Percentiles rank a stretch among this genome's conserved stretches.
Evolutionary conservation across 371 early-diverging fungal genomes (phyloP).

Genomic region (Mortierella sp.): DNA sequence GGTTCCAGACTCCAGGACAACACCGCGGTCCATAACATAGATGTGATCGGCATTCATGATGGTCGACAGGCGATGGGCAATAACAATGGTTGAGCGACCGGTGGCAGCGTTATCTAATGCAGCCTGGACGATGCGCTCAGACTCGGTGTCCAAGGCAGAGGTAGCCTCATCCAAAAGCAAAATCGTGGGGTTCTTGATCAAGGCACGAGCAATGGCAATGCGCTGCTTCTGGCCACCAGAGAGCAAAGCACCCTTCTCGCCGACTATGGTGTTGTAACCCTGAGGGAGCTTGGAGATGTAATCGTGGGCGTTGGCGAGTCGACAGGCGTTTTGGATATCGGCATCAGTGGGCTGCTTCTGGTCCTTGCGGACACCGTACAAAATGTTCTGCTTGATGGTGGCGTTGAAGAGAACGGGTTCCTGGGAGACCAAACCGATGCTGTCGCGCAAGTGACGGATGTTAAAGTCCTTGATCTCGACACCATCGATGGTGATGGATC

Average conservation of each 20-base stretch:
- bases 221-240: constrained; percentile 92
- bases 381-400: constrained; percentile 85
- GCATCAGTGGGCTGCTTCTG: constrained; percentile 57
- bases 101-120: constrained; percentile 83
- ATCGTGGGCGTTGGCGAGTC: constrained; percentile 80
- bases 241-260: constrained; percentile 81
- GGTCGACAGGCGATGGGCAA: constrained; percentile 83
- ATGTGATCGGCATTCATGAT: constrained; percentile 89
- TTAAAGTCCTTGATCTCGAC: constrained; percentile 75
- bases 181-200: constrained; percentile 87
- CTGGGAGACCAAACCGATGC: constrained; percentile 89
- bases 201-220: constrained; percentile 89
- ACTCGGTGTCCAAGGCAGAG: constrained; percentile 89
- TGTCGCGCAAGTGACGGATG: constrained; percentile 77
- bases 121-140: constrained; percentile 89
- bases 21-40: constrained; percentile 80
- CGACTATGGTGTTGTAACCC: constrained; percentile 83
- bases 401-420: constrained; percentile 92
- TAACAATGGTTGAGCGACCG: constrained; percentile 73
- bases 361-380: constrained; percentile 71
- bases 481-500: constrained; percentile 80
- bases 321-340: constrained; percentile 69
- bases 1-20: constrained; percentile 77
- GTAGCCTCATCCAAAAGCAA: constrained; percentile 97
- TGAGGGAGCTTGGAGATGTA: constrained; percentile 84